Percentiles rank a stretch among this genome's conserved stretches.
phyloP scores from a whole-genome alignment of 768 basidiomycete genomes.

The Boletus edulis region DNA sequence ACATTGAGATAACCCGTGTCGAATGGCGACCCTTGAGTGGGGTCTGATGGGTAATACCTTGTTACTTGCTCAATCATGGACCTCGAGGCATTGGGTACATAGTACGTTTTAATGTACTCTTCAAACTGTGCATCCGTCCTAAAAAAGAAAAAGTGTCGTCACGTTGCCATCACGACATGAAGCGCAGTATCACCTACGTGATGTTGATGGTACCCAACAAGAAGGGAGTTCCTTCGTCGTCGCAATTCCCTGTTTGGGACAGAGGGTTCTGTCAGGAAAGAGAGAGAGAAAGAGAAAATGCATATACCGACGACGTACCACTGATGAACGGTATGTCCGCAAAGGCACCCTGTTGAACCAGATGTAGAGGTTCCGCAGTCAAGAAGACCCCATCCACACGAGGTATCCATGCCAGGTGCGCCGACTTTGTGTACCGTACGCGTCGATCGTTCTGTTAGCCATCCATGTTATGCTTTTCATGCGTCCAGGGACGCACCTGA shows the following conservation, averaged over 20 bases:
- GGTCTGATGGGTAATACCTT: constrained; percentile 36
- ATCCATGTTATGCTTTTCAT: too few relatives aligned
- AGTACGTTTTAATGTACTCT: constrained; percentile 1
- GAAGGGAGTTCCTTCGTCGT: constrained; percentile 46
- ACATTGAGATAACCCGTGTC: constrained; percentile 45
- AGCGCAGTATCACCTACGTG: not conserved
- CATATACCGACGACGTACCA: not conserved
- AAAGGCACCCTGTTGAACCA: constrained; percentile 31
- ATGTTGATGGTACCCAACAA: not conserved
- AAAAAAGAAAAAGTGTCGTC: not conserved
- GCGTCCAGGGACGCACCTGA: constrained; percentile 16
- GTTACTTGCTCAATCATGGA: constrained; percentile 25
- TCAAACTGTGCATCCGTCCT: not conserved
- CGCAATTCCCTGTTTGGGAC: constrained; percentile 25
- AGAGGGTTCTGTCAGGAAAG: too few relatives aligned
- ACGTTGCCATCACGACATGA: too few relatives aligned
- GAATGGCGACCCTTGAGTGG: constrained; percentile 51
- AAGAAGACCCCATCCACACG: constrained; percentile 40
- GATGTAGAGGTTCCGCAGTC: constrained; percentile 27
- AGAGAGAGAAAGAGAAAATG: too few relatives aligned
- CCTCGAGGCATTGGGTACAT: constrained; percentile 25
- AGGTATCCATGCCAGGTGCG: constrained; percentile 30
- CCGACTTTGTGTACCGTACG: not conserved
- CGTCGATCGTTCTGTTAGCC: too few relatives aligned
- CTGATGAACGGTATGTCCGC: constrained; percentile 7